Base-by-base conservation (phyloP, 116 monocot genomes). In the Posidonia oceanica region DNA sequence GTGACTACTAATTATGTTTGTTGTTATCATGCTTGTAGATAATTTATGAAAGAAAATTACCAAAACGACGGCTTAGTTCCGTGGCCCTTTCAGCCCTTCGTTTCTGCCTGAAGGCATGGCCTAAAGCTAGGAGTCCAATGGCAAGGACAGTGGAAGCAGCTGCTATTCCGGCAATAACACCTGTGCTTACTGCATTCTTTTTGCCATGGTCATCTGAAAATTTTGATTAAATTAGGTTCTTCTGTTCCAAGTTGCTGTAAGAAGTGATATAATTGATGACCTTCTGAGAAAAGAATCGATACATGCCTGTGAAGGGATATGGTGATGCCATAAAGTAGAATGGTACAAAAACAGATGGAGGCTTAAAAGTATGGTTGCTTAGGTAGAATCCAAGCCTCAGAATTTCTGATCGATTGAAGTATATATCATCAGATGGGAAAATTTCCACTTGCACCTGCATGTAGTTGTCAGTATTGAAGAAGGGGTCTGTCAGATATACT, bases 101-200 rank as follows among this genome's bases (percentile, higher is more conserved):
- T 79, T 74, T 95, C 77, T 95, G 86, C 40, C 71, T 39, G 3
- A 81, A 7, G 7, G 91, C 91, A 78, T 91, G 91, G 36, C 75
- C 77, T 13, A 83, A 42, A 2, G 48, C 54, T 13, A 83, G 13
- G 53, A 95, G 77, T 64, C 70, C 81, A 53, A 81, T 36, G 39
- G 76, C 68, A 6, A 91, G 74, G 15, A 86, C 17, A 70, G 75
- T 56, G 73, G 77, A 82, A 29, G 75, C 84, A 78, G 77, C 75
- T 62, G 69, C 68, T 44, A 91, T 55, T 58, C 88, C 95, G 62
- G 75, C 74, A 42, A 87, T 80, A 67, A 80, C 29, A 16, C 66
- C 63, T 18, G n/a, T 68, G 37, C 75, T 83, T 10, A 69, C 20
- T 70, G 82, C 69, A 15, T 70, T 66, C 65, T 65, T 39, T 71